phyloP scores from a whole-genome alignment of 2,329 filamentous ascomycete species.

The Phialocephala subalpina region DNA sequence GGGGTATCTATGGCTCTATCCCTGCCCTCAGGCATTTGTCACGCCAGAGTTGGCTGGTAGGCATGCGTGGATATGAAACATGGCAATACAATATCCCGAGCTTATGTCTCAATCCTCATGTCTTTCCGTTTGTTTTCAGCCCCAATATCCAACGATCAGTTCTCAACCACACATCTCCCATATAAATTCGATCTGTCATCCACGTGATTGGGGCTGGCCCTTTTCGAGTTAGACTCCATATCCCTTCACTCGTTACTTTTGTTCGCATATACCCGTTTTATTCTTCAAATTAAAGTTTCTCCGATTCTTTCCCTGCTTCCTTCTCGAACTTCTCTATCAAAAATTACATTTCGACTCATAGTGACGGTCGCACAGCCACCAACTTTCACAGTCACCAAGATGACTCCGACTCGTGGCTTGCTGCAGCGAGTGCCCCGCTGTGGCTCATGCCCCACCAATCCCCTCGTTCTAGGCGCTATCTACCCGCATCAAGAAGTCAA shows the following conservation, averaged over 20 bases:
- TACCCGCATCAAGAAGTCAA: not conserved
- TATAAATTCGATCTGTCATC: not conserved
- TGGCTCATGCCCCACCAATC: not conserved
- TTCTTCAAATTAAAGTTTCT: not conserved
- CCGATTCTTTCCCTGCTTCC: not conserved
- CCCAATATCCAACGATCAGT: not conserved
- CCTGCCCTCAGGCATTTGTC: too few relatives aligned
- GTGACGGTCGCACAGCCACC: conserved; percentile 3
- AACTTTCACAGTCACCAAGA: not conserved
- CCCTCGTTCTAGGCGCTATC: not conserved
- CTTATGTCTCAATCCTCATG: not conserved
- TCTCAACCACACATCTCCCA: not conserved
- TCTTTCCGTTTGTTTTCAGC: not conserved
- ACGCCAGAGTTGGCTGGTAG: too few relatives aligned
- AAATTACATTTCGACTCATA: conserved; percentile 2
- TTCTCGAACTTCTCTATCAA: not conserved
- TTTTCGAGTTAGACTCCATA: not conserved
- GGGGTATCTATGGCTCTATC: too few relatives aligned
- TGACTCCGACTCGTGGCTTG: not conserved
- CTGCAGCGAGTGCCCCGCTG: not conserved
- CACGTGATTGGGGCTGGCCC: not conserved
- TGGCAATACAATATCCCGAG: not conserved
- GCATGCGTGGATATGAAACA: not conserved
- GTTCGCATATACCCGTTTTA: not conserved
- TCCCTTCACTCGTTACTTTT: not conserved